Base-by-base conservation (phyloP, 2,329 filamentous ascomycete species). In the Pseudodiploospora longispora region DNA sequence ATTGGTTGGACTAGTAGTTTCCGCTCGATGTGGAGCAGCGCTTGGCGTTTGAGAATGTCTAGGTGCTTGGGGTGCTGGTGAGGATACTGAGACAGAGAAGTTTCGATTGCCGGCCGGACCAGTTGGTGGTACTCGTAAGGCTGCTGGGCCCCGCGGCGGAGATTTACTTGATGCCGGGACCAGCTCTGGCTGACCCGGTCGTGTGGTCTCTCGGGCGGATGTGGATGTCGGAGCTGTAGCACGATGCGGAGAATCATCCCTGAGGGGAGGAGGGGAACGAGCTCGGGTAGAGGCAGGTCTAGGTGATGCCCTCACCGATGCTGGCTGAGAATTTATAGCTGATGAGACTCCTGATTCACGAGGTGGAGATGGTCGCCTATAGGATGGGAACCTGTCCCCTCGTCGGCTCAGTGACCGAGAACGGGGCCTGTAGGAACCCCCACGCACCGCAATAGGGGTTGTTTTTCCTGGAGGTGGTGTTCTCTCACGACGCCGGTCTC, bases 91-190 rank as follows among this genome's bases (percentile, higher is more conserved):
- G 28, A 55, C 60, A 48, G 60, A 55, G 46, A 64, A 65, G 52
- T 62, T 71, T 52, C 70, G 63, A 27, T 56, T 56, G 30, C 58
- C 61, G 5, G 60, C 54, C 36, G 63, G 61, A 0, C 63, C 74
- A 1, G 69, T 75, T 3, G 75, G 74, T 19, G 74, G 71, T 9
- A 65, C 67, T 48, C 74, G 67, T 12, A 76, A 59, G 10, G 74
- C 74, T 9, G 75, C 74, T 29, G 76, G 76, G 0, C 74, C 76
- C 41, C 74, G 70, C 3, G 76, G 76, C 9, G 76, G 76, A 12
- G 75, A 76, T 50, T 65, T 64, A 10, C 58, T 51, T 10, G 57
- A 50, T 30, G 55, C 50, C 4, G 54, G 49, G 7, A 56, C 56
- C 36, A 56, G 47, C 29, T 58, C 66, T 44, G 52, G 59, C 32